These are phyloP conservation scores for Aspergillus aculeatus DNA, from an alignment of 2,329 filamentous ascomycete genomes.

Conservation along the genomic window DNA sequence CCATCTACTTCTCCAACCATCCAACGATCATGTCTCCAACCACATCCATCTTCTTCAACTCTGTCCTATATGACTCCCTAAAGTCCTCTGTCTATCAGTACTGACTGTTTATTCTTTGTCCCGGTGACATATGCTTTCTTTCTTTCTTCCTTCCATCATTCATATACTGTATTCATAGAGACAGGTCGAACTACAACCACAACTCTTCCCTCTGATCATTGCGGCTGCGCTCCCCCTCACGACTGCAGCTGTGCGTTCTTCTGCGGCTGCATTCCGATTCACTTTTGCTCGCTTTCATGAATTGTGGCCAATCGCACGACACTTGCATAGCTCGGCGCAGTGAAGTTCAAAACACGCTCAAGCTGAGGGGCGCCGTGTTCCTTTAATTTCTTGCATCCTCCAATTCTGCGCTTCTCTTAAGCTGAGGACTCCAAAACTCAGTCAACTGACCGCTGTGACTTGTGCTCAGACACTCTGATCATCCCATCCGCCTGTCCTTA, in stretches of 20 bases:
- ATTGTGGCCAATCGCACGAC: not conserved
- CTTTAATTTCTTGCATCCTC: not conserved
- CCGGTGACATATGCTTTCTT: not conserved
- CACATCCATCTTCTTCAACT: not conserved
- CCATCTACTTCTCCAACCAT: no score
- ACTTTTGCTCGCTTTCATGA: not conserved
- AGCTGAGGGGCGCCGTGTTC: not conserved
- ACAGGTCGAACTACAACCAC: not conserved
- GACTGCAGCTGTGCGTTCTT: not conserved
- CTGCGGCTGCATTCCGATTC: not conserved
- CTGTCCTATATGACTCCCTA: not conserved
- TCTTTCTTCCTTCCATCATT: not conserved
- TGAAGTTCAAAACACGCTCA: not conserved
- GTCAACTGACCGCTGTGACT: not conserved
- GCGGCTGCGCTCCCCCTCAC: not conserved
- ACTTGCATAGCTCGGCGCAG: not conserved
- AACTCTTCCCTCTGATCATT: no score
- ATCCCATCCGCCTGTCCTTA: not conserved
- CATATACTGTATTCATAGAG: not conserved
- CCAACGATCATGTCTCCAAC: not conserved
- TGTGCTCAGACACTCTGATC: not conserved
- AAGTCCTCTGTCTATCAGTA: not conserved
- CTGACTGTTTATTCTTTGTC: not conserved
- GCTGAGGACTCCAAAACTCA: not conserved
- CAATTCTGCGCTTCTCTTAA: not conserved